phyloP scores from a whole-genome alignment of 1,284 basidiomycete species.

The Sanghuangporus baumii region DNA sequence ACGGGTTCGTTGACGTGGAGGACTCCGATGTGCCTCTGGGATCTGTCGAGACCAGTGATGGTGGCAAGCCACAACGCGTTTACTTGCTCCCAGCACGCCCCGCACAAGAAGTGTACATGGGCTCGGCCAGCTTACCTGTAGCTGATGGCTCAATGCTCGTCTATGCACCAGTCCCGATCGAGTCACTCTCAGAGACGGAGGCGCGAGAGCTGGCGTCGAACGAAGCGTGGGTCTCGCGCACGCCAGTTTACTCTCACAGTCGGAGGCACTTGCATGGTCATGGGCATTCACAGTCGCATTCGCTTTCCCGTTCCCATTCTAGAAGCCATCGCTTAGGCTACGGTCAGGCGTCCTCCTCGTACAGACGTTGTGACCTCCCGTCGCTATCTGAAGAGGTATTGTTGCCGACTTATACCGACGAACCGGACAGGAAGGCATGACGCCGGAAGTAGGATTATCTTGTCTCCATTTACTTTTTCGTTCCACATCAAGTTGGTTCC shows the following conservation, averaged over 20 bases:
- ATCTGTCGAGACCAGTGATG: conserved; percentile 21
- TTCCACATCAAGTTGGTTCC: background rate
- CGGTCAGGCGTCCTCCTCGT: conserved; percentile 1
- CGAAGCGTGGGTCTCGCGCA: conserved; percentile 55
- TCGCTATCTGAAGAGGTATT: conserved; percentile 39
- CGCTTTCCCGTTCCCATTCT: conserved; percentile 6
- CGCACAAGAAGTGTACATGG: background rate
- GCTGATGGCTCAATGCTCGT: conserved; percentile 34
- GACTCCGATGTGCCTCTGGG: conserved; percentile 9
- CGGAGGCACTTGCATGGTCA: conserved; percentile 20
- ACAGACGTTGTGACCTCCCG: conserved; percentile 40
- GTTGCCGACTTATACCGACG: conserved; percentile 30
- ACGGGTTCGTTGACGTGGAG: conserved; percentile 20
- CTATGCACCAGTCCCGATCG: conserved; percentile 64
- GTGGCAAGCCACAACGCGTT: conserved; percentile 41
- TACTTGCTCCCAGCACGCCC: conserved; percentile 43
- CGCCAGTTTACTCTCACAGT: background rate
- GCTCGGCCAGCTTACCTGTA: conserved; percentile 5
- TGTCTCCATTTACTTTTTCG: background rate
- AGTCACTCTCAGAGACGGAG: conserved; percentile 44
- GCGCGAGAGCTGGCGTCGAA: conserved; percentile 51
- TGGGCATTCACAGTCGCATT: conserved; percentile 24
- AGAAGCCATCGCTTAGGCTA: conserved; percentile 24
- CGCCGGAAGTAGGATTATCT: background rate
- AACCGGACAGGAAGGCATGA: conserved; percentile 5